phyloP scores from a whole-genome alignment of 495 filamentous ascomycete species.

The Tuber aestivum region DNA sequence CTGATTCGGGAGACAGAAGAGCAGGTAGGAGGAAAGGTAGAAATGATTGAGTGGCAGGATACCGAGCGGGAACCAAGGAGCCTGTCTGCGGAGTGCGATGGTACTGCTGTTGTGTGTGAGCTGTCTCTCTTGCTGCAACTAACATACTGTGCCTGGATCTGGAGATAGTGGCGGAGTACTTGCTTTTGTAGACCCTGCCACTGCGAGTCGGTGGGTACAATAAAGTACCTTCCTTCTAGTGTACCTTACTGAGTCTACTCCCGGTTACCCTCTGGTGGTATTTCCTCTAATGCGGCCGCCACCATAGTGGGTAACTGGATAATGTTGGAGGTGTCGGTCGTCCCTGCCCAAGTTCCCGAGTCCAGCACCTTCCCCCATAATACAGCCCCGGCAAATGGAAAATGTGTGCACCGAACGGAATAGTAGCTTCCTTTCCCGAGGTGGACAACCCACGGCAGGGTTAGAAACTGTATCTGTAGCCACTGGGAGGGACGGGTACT shows the following conservation, averaged over 20 bases:
- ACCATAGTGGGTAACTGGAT: not conserved
- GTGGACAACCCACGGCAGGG: not conserved
- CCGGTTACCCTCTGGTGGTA: not conserved
- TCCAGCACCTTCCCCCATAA: not conserved
- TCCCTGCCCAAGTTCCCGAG: not conserved
- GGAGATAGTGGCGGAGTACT: not conserved
- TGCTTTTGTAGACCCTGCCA: not conserved
- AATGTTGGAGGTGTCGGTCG: not conserved
- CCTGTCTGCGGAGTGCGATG: not conserved
- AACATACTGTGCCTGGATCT: not conserved
- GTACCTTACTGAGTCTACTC: not conserved
- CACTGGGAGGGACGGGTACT: not conserved
- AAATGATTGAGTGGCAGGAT: not conserved
- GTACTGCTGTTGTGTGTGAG: not conserved
- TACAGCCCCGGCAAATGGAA: not conserved
- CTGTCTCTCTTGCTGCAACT: not conserved
- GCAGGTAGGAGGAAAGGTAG: not conserved
- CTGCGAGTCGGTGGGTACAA: not conserved
- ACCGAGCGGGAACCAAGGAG: not conserved
- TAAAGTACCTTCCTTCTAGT: not conserved
- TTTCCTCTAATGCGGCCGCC: not conserved
- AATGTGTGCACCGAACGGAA: not conserved
- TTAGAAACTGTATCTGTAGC: not conserved
- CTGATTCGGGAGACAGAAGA: not conserved
- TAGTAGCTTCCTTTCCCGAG: not conserved